Conservation (phyloP, 2,329 filamentous ascomycete genomes). For the Penicillium griseofulvum region DNA sequence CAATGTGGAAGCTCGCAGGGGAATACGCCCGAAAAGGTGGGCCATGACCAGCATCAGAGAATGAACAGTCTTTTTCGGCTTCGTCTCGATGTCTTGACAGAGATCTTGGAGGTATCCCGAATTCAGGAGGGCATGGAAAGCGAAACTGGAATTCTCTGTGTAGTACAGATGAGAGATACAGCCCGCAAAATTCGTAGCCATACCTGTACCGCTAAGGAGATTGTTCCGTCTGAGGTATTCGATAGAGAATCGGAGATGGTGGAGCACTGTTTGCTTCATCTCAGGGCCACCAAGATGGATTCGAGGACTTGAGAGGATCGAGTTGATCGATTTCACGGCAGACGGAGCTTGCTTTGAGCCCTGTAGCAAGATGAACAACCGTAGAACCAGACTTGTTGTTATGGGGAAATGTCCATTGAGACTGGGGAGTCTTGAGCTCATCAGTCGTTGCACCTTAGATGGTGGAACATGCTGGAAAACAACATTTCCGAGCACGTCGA, state of each 20-base stretch:
- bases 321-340: conserved; percentile 61
- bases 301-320: conserved; percentile 66
- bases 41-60: conserved; percentile 66
- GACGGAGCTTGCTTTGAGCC: conserved; percentile 63
- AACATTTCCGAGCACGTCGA: conserved; percentile 77
- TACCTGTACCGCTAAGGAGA: conserved; percentile 60
- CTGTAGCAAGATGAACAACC: conserved; percentile 65
- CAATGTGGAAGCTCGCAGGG: conserved; percentile 47
- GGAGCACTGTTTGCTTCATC: conserved; percentile 66
- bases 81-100: conserved; percentile 56
- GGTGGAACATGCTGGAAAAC: conserved; percentile 67
- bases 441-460: conserved; percentile 63
- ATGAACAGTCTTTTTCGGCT: conserved; percentile 52
- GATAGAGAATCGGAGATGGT: conserved; percentile 77
- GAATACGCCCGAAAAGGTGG: conserved; percentile 64
- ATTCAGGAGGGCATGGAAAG: conserved; percentile 71
- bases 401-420: conserved; percentile 76
- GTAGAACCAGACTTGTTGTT: conserved; percentile 68
- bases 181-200: conserved; percentile 69
- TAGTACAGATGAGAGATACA: conserved; percentile 72
- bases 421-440: conserved; percentile 71
- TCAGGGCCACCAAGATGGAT: conserved; percentile 69
- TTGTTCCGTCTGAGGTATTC: conserved; percentile 71
- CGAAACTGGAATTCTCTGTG: conserved; percentile 71
- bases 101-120: conserved; percentile 67